Conservation (phyloP, 345 rosid species). For the Eucalyptus dawsonii region DNA sequence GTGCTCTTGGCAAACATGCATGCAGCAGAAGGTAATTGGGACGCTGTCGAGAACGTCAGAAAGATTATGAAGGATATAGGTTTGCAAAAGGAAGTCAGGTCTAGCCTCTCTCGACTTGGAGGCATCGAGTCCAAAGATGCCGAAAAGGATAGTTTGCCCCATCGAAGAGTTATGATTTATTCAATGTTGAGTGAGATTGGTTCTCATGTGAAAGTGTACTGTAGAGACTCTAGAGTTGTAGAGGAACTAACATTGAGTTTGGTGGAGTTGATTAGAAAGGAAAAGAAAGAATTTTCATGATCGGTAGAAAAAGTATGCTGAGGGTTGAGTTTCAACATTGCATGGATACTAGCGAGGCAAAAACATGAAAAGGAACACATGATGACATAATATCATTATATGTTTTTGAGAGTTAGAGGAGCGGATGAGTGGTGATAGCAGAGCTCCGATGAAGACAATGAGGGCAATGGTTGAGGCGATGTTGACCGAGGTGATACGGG, state of each 20-base stretch:
- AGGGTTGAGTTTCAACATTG: background rate
- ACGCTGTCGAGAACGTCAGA: constrained; percentile 34
- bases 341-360: background rate
- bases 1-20: constrained; percentile 35
- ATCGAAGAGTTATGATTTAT: constrained; percentile 12
- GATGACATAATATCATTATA: background rate
- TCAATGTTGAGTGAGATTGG: constrained; percentile 45
- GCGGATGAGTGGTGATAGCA: background rate
- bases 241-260: background rate
- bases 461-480: background rate
- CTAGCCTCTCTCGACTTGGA: background rate
- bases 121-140: background rate
- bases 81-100: constrained; percentile 3
- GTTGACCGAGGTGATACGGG: background rate
- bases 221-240: background rate
- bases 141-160: background rate
- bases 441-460: background rate
- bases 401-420: background rate
- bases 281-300: background rate
- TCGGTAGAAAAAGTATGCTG: background rate
- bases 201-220: constrained; percentile 11
- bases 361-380: background rate
- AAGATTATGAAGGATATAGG: constrained; percentile 23
- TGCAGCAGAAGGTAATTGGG: constrained; percentile 47
- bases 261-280: background rate